Base-by-base conservation (phyloP, 78 protist species). In the Anaeramoeba flamelloides region DNA sequence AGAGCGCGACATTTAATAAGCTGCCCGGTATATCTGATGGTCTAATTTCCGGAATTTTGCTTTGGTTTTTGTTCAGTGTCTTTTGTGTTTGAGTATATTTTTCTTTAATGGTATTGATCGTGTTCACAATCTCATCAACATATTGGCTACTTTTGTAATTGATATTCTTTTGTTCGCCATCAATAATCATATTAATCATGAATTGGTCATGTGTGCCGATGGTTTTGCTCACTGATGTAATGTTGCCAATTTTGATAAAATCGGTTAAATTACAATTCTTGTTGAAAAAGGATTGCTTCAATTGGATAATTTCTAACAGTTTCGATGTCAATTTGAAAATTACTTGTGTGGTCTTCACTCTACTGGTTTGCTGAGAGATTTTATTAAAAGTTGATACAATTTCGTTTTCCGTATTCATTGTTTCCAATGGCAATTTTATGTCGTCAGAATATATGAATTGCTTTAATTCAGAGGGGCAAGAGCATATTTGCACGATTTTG, bases 11-110 rank as follows among this genome's bases (percentile, higher is more conserved):
- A 82, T 87, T 87, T 30, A 87, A 75, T 1, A 87, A 32, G 4
- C 88, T 84, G 53, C 88, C 90, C 33, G 90, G 90, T 30, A 87
- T 84, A 74, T 86, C 90, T 31, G 78, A 76, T 17, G 90, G 90
- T 33, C 90, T 83, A 76, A 87, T 17, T 17, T 53, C 69, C 17
- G 69, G 17, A 53, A 53, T 53, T 17, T 26, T 53, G 17, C 69
- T 17, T 53, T 8, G 17, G 8, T 53, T 53, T 26, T 53, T 53
- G 8, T 8, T 53, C 17, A 8, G 34, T 53, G 17, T 8, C 17
- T 53, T 53, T 53, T 53, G 69, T 53, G 8, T 8, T 26, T 53
- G 69, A 8, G 8, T 17, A 53, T 26, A 26, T 53, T 17, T 53
- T 8, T 53, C 17, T 53, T 53, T 53, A 17, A 17, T 53, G 8